Evolutionary conservation across 129 eudicot genomes (phyloP).

Genomic region (Artemisia argyi): DNA sequence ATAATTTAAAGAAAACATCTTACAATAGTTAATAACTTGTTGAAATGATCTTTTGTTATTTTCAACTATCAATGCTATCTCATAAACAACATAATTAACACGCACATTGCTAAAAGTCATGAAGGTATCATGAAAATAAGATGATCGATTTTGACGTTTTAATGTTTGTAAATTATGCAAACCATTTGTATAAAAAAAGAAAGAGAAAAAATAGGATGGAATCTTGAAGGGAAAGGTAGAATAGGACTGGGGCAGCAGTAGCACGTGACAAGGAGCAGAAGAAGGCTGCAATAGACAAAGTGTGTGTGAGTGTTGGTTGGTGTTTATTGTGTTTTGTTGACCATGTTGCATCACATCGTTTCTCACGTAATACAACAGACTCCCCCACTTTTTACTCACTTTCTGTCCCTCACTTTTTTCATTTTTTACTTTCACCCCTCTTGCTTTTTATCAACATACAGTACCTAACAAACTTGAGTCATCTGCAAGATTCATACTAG

Average conservation of each 20-base stretch:
- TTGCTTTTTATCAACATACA: neutral
- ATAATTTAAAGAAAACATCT: no score
- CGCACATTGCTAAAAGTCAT: no score
- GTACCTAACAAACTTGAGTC: slow-evolving; percentile 1
- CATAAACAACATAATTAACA: neutral
- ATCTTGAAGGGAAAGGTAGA: slow-evolving; percentile 25
- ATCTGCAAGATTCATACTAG: neutral
- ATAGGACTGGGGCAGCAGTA: slow-evolving; percentile 18
- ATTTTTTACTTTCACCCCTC: neutral
- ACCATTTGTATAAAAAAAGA: no score
- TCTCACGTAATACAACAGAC: neutral
- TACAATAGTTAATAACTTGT: no score
- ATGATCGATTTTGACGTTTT: no score
- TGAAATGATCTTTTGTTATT: no score
- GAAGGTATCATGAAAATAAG: neutral
- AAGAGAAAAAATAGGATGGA: slow-evolving; percentile 19
- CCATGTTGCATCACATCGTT: slow-evolving; percentile 36
- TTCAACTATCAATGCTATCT: neutral
- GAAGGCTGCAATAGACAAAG: slow-evolving; percentile 37
- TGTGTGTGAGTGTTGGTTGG: slow-evolving; percentile 27
- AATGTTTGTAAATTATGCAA: no score
- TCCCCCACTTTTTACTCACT: slow-evolving; percentile 31
- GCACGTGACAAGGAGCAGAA: slow-evolving; percentile 37
- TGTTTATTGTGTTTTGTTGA: slow-evolving; percentile 24
- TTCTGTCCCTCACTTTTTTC: slow-evolving; percentile 3